Percentiles rank a stretch among this genome's conserved stretches.
These are phyloP conservation scores for Plenodomus biglobosus DNA, from an alignment of 2,329 filamentous ascomycete genomes.

Conservation along the genomic window DNA sequence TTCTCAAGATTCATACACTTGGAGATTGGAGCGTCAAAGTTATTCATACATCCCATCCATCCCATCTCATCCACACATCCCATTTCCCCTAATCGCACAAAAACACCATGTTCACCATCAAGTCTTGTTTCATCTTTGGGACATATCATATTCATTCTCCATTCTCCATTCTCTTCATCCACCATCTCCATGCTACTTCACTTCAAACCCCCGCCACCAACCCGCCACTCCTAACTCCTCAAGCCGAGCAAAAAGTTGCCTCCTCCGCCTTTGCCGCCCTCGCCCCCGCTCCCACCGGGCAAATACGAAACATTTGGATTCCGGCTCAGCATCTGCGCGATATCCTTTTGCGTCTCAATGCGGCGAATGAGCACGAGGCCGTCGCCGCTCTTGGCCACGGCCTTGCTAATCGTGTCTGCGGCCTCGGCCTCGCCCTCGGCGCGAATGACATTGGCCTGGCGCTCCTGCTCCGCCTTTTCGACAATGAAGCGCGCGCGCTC, in stretches of 20 bases:
- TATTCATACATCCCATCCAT: too few species aligned
- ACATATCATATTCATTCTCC: not conserved
- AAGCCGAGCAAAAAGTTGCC: constrained; percentile 69
- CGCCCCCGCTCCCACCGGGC: constrained; percentile 66
- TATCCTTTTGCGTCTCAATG: constrained; percentile 95
- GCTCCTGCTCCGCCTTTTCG: constrained; percentile 97
- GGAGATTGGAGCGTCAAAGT: too few species aligned
- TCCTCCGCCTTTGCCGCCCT: constrained; percentile 59
- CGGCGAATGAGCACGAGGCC: constrained; percentile 93
- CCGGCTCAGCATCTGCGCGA: constrained; percentile 81
- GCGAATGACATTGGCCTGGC: constrained; percentile 96
- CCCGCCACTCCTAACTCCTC: constrained; percentile 55
- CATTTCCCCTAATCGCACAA: too few species aligned
- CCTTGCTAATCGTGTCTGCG: constrained; percentile 91
- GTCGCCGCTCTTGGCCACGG: constrained; percentile 89
- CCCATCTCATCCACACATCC: too few species aligned
- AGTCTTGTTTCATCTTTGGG: constrained; percentile 27
- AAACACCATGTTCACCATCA: too few species aligned
- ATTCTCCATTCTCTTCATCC: constrained; percentile 3
- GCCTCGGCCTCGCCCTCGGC: constrained; percentile 97
- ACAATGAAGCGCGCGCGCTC: constrained; percentile 97
- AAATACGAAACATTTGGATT: constrained; percentile 98
- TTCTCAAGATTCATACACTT: too few species aligned
- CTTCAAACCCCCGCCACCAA: not conserved
- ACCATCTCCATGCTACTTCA: not conserved